Conservation (phyloP, 2,329 filamentous ascomycete species). For the Lachnellula arida region DNA sequence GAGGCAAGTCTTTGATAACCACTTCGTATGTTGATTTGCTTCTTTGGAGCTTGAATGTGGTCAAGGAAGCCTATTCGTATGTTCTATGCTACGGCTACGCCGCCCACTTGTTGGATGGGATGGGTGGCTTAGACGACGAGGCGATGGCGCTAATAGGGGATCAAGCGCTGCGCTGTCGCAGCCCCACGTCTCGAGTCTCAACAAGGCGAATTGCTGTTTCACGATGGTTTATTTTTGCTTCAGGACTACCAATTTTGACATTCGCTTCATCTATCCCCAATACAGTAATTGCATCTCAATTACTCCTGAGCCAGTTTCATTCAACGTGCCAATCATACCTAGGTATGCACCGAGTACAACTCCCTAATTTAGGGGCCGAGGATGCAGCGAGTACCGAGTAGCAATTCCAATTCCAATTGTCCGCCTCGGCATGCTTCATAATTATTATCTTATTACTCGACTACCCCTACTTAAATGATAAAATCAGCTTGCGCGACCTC, state of each 20-base stretch:
- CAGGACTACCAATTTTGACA: not conserved
- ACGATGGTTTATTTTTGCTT: conserved; percentile 4
- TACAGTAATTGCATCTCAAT: not conserved
- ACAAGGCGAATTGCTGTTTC: not conserved
- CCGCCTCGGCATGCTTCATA: no score
- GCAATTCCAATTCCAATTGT: no score
- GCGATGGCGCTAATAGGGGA: not conserved
- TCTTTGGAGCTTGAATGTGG: not conserved
- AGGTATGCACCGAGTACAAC: not conserved
- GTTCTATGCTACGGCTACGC: conserved; percentile 1
- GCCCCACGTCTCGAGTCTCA: not conserved
- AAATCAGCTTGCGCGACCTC: no score
- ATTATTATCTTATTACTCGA: no score
- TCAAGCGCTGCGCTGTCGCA: not conserved
- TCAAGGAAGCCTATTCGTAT: conserved; percentile 8
- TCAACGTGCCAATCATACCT: not conserved
- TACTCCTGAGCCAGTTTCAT: not conserved
- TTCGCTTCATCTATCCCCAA: not conserved
- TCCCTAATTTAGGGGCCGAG: no score
- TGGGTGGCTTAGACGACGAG: conserved; percentile 6
- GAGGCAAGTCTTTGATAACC: no score
- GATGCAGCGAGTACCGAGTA: no score
- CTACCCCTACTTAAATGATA: no score
- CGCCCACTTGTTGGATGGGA: not conserved
- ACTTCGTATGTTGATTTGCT: not conserved